phyloP scores from a whole-genome alignment of 345 rosid genomes.

The Brassica incana region DNA sequence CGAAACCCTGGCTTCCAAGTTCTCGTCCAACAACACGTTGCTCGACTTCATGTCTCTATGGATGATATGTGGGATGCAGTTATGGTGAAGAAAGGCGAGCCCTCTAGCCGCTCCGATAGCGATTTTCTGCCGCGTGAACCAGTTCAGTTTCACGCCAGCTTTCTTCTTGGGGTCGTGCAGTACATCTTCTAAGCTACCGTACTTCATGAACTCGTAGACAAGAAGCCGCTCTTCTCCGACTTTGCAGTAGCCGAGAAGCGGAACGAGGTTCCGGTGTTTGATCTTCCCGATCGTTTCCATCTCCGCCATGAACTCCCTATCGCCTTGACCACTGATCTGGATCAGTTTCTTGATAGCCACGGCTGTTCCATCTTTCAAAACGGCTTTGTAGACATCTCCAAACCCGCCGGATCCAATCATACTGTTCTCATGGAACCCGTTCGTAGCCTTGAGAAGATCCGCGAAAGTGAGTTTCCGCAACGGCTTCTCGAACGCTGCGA shows the following conservation, averaged over 20 bases:
- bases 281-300: slow-evolving; percentile 98
- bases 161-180: slow-evolving; percentile 69
- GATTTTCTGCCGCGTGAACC: slow-evolving; percentile 79
- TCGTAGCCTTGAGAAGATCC: slow-evolving; percentile 91
- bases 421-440: slow-evolving; percentile 78
- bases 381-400: slow-evolving; percentile 93
- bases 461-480: slow-evolving; percentile 81
- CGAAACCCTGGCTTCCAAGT: slow-evolving; percentile 87
- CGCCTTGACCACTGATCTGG: slow-evolving; percentile 95
- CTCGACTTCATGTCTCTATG: slow-evolving; percentile 99
- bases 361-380: slow-evolving; percentile 75
- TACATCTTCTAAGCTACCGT: slow-evolving; percentile 94
- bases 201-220: slow-evolving; percentile 93
- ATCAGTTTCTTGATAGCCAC: slow-evolving; percentile 96
- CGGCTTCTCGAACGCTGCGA: slow-evolving; percentile 88
- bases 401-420: slow-evolving; percentile 95
- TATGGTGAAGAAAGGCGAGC: slow-evolving; percentile 85
- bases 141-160: slow-evolving; percentile 67
- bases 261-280: slow-evolving; percentile 91
- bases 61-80: slow-evolving; percentile 83
- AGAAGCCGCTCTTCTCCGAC: slow-evolving; percentile 90
- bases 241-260: slow-evolving; percentile 89
- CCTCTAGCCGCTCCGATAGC: slow-evolving; percentile 95
- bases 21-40: slow-evolving; percentile 84
- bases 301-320: slow-evolving; percentile 90